These are phyloP conservation scores for Avena sativa DNA, from an alignment of 176 grass and related monocot species.

Conservation along the genomic window DNA sequence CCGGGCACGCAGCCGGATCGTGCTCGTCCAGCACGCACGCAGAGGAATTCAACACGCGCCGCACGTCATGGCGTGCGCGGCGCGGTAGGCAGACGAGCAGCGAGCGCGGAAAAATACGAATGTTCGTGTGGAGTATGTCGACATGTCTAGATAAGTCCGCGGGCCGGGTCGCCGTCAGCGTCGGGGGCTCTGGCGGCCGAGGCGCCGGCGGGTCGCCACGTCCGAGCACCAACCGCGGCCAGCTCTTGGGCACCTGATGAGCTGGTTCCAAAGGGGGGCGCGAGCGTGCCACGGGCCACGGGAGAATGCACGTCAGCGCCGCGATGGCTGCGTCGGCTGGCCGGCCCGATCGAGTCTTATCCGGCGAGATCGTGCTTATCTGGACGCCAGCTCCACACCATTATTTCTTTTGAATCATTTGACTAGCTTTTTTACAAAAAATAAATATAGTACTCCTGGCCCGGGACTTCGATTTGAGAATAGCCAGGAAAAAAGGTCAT, in stretches of 20 bases:
- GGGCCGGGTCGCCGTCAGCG: background rate
- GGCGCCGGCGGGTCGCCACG: conserved; percentile 37
- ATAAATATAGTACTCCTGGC: background rate
- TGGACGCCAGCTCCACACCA: conserved; percentile 24
- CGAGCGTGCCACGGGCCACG: background rate
- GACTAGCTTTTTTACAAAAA: too few relatives aligned
- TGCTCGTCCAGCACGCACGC: too few relatives aligned
- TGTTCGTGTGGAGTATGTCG: background rate
- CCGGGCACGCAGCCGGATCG: too few relatives aligned
- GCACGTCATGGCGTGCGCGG: conserved; percentile 13
- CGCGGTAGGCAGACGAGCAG: too few relatives aligned
- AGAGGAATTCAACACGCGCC: background rate
- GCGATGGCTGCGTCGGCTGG: background rate
- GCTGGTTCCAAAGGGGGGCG: conserved; percentile 4
- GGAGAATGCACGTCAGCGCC: conserved; percentile 5
- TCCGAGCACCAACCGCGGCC: conserved; percentile 20
- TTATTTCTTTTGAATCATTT: too few relatives aligned
- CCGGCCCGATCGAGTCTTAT: background rate
- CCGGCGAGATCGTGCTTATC: background rate
- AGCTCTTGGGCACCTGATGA: background rate
- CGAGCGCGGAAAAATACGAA: background rate
- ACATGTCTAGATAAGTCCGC: conserved; percentile 33
- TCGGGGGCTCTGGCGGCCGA: background rate
- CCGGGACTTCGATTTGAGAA: too few relatives aligned
- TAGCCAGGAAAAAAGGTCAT: background rate